These are phyloP conservation scores for Aspergillus sp. DNA, from an alignment of 2,329 filamentous ascomycete genomes.

Conservation along the genomic window DNA sequence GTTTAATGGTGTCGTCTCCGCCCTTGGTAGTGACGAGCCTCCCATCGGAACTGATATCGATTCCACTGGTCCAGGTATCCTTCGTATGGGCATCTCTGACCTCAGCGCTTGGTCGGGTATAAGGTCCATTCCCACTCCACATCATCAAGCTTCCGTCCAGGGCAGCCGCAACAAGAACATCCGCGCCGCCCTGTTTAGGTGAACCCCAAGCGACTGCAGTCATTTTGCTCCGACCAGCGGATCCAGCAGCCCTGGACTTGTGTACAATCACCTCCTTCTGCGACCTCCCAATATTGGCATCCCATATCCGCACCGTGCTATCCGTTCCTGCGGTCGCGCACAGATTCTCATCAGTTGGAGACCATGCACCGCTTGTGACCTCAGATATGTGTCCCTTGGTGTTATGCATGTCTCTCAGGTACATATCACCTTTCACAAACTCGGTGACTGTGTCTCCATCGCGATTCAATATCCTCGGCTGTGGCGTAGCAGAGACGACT, in stretches of 20 bases:
- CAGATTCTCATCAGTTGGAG: conserved; percentile 78
- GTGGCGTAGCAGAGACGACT: conserved; percentile 83
- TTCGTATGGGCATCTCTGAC: conserved; percentile 78
- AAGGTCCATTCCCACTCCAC: conserved; percentile 88
- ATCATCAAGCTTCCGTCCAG: conserved; percentile 88
- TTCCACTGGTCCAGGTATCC: conserved; percentile 85
- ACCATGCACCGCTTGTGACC: conserved; percentile 86
- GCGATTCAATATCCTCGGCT: conserved; percentile 83
- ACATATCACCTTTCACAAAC: conserved; percentile 98
- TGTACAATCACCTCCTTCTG: conserved; percentile 95
- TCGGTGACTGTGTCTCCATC: conserved; percentile 85
- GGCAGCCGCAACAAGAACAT: conserved; percentile 76
- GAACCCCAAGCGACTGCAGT: conserved; percentile 86
- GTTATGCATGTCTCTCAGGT: conserved; percentile 93
- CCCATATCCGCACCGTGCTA: conserved; percentile 95
- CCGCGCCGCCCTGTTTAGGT: conserved; percentile 72
- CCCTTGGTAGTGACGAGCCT: conserved; percentile 87
- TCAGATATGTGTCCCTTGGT: conserved; percentile 96
- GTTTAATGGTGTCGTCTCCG: conserved; percentile 87
- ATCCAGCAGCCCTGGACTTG: conserved; percentile 86
- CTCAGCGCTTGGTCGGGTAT: conserved; percentile 76
- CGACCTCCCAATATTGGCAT: conserved; percentile 83
- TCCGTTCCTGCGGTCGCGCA: conserved; percentile 92
- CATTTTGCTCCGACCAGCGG: conserved; percentile 88
- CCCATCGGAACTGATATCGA: conserved; percentile 89